phyloP scores from a whole-genome alignment of 2,329 filamentous ascomycete species.

The Cladosporium sp. region DNA sequence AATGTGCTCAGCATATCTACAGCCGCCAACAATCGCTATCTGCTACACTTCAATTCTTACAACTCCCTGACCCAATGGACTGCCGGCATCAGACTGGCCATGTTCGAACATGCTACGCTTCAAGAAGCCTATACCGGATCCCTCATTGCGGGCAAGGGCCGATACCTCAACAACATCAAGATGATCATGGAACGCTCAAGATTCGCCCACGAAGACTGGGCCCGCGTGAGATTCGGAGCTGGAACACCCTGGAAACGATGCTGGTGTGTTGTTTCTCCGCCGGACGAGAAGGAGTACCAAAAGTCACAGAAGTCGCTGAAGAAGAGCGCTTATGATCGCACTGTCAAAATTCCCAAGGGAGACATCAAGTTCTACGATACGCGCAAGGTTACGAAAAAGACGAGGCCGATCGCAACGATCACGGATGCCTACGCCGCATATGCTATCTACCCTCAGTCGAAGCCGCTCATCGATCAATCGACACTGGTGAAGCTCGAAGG shows the following conservation, averaged over 20 bases:
- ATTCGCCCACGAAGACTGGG: constrained; percentile 84
- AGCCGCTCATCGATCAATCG: constrained; percentile 88
- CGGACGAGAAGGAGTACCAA: constrained; percentile 85
- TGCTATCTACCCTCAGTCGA: constrained; percentile 91
- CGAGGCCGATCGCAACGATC: constrained; percentile 82
- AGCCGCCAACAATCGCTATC: constrained; percentile 88
- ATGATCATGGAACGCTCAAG: constrained; percentile 77
- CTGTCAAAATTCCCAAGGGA: constrained; percentile 66
- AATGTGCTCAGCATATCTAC: constrained; percentile 96
- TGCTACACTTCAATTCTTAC: constrained; percentile 93
- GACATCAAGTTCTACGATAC: constrained; percentile 94
- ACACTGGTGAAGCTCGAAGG: constrained; percentile 93
- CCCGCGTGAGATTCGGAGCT: constrained; percentile 87
- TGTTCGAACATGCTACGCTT: constrained; percentile 88
- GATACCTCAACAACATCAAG: constrained; percentile 81
- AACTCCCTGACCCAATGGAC: constrained; percentile 95
- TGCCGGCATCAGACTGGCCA: constrained; percentile 83
- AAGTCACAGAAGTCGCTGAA: constrained; percentile 77
- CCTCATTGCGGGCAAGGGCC: constrained; percentile 90
- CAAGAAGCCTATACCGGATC: constrained; percentile 97
- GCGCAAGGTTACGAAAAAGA: constrained; percentile 86
- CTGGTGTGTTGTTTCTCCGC: constrained; percentile 91
- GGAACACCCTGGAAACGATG: constrained; percentile 94
- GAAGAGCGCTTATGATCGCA: constrained; percentile 79
- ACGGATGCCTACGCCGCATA: constrained; percentile 88